Percentiles rank a stretch among this genome's conserved stretches.
Evolutionary conservation across 1,139 yeast genomes (phyloP).

Genomic region (Blastobotrys raffinosifermentans): DNA sequence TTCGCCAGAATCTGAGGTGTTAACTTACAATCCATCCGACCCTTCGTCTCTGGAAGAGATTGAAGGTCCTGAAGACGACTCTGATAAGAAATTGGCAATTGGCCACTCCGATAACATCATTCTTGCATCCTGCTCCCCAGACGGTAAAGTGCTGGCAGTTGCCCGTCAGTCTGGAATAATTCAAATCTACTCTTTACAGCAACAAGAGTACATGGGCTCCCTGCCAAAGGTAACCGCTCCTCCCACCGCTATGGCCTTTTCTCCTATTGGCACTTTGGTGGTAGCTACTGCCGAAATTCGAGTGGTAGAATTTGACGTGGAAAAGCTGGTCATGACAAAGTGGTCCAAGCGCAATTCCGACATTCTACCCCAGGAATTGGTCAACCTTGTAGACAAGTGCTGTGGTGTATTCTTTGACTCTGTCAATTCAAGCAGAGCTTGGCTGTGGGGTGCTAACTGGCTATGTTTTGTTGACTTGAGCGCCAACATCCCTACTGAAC

Average conservation of each 20-base stretch:
- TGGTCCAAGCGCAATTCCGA: slow-evolving; percentile 84
- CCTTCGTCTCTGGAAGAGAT: slow-evolving; percentile 16
- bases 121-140: slow-evolving; percentile 43
- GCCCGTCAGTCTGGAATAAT: slow-evolving; percentile 63
- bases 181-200: slow-evolving; percentile 43
- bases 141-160: slow-evolving; percentile 44
- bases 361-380: slow-evolving; percentile 61
- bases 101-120: slow-evolving; percentile 37
- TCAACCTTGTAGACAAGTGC: slow-evolving; percentile 59
- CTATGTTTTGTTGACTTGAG: slow-evolving; percentile 65
- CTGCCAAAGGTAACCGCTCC: slow-evolving; percentile 45
- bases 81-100: slow-evolving; percentile 8
- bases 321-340: slow-evolving; percentile 41
- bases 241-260: slow-evolving; percentile 60
- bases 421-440: slow-evolving; percentile 42
- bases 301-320: slow-evolving; percentile 58
- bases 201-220: slow-evolving; percentile 18
- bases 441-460: slow-evolving; percentile 93
- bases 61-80: slow-evolving; percentile 29
- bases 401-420: slow-evolving; percentile 57
- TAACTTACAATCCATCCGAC: slow-evolving; percentile 42
- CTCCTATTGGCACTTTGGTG: slow-evolving; percentile 47
- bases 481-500: slow-evolving; percentile 48
- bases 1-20: slow-evolving; percentile 61
- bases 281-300: slow-evolving; percentile 71